Percentiles rank a stretch among this genome's conserved stretches.
These are phyloP conservation scores for Elasticomyces elasticus DNA, from an alignment of 495 filamentous ascomycete species.

Conservation along the genomic window DNA sequence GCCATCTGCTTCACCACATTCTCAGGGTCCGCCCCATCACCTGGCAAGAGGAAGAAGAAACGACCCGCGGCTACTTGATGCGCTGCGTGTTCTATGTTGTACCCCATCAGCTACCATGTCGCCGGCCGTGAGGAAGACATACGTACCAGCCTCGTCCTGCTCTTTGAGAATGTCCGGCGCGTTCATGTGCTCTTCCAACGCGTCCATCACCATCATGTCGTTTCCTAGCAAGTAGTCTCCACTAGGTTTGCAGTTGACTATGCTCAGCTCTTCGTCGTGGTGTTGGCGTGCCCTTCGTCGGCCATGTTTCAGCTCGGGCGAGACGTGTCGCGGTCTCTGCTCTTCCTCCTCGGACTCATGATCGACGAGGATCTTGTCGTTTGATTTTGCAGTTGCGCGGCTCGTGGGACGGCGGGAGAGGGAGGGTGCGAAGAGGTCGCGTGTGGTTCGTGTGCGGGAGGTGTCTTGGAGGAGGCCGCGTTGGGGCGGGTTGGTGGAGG, in stretches of 20 bases:
- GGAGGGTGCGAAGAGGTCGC: constrained; percentile 16
- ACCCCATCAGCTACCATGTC: too few species aligned
- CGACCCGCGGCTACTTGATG: too few species aligned
- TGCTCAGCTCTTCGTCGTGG: constrained; percentile 11
- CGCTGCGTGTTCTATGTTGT: too few species aligned
- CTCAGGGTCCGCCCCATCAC: not conserved
- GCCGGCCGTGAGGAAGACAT: too few species aligned
- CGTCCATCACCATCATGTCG: not conserved
- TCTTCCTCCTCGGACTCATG: constrained; percentile 10
- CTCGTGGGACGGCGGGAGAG: constrained; percentile 8
- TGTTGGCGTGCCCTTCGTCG: not conserved
- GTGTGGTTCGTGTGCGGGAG: constrained; percentile 4
- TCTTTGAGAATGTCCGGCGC: not conserved
- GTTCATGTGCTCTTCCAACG: not conserved
- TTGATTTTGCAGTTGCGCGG: constrained; percentile 3
- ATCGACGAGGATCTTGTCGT: constrained; percentile 16
- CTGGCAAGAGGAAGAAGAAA: not conserved
- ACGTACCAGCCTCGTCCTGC: constrained; percentile 1
- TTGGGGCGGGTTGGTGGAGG: constrained; percentile 3
- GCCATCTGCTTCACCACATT: too few species aligned
- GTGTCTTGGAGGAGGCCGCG: constrained; percentile 16
- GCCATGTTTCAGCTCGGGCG: constrained; percentile 5
- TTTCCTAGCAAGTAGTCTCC: constrained; percentile 12
- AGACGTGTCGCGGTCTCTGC: constrained; percentile 4
- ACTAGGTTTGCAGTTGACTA: constrained; percentile 16